Conservation (phyloP, 768 basidiomycete genomes). For the Porphyrellus cyaneotinctus region DNA sequence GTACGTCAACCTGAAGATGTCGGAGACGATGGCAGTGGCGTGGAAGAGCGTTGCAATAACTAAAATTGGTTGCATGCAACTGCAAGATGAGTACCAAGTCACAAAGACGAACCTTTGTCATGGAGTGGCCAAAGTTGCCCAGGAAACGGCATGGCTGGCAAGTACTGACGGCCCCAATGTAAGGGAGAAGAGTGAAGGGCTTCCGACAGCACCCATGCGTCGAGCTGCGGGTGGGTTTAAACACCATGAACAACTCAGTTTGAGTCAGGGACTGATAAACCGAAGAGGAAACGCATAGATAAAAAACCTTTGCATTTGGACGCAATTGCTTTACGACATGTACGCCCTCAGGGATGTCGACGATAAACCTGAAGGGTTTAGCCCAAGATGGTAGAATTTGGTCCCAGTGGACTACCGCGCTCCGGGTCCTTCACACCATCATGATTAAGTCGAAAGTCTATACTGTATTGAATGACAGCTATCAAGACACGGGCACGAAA, state of each 20-base stretch:
- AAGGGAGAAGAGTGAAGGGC: too few relatives aligned
- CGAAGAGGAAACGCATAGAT: not conserved
- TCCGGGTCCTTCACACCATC: too few relatives aligned
- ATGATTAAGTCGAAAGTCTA: too few relatives aligned
- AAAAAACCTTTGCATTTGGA: not conserved
- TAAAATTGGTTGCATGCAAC: not conserved
- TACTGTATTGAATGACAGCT: not conserved
- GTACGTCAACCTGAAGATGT: constrained; percentile 13
- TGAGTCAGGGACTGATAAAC: not conserved
- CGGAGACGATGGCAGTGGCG: constrained; percentile 7
- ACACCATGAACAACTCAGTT: not conserved
- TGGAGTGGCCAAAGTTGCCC: constrained; percentile 14
- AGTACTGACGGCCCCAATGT: not conserved
- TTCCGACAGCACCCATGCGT: not conserved
- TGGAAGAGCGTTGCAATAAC: constrained; percentile 9
- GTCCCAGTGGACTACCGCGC: too few relatives aligned
- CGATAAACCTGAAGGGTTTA: not conserved
- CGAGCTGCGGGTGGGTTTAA: not conserved
- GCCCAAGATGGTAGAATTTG: not conserved
- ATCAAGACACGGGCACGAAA: not conserved
- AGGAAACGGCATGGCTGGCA: constrained; percentile 13
- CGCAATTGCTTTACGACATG: not conserved
- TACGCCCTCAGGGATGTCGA: not conserved
- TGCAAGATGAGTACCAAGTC: not conserved
- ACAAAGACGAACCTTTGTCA: constrained; percentile 10